These are phyloP conservation scores for Wickerhamiella domercqiae DNA, from an alignment of 805 yeast genomes.

Conservation along the genomic window DNA sequence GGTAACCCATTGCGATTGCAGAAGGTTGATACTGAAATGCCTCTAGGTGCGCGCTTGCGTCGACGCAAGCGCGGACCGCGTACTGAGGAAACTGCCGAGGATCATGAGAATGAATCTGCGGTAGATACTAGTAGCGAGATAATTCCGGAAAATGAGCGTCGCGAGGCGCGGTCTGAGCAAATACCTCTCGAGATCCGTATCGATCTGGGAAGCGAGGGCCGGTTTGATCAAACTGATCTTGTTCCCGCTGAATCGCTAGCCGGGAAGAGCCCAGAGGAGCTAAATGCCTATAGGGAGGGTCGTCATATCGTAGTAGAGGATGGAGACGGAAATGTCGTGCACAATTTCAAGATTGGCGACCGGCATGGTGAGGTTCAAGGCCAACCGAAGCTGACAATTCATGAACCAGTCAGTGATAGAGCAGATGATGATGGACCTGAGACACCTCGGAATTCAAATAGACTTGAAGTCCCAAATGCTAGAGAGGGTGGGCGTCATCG, in stretches of 20 bases:
- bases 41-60: constrained; percentile 9
- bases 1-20: constrained; percentile 71
- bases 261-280: constrained; percentile 16
- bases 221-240: constrained; percentile 11
- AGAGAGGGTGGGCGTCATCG: constrained; percentile 20
- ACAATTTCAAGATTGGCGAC: constrained; percentile 30
- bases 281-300: constrained; percentile 55
- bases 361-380: constrained; percentile 8
- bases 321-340: constrained; percentile 65
- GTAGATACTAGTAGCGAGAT: background rate
- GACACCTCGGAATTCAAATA: constrained; percentile 7
- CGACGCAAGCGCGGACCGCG: constrained; percentile 1
- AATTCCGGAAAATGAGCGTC: background rate
- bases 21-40: constrained; percentile 56
- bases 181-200: constrained; percentile 10
- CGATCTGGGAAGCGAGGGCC: constrained; percentile 9
- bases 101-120: background rate
- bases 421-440: constrained; percentile 8
- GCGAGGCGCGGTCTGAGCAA: background rate
- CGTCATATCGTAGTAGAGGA: constrained; percentile 60
- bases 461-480: background rate
- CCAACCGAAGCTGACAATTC: constrained; percentile 11
- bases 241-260: constrained; percentile 14
- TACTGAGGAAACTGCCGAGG: background rate
- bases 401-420: constrained; percentile 9